These are phyloP conservation scores for Leccinum disarticulatum DNA, from an alignment of 768 basidiomycete species.

Conservation along the genomic window DNA sequence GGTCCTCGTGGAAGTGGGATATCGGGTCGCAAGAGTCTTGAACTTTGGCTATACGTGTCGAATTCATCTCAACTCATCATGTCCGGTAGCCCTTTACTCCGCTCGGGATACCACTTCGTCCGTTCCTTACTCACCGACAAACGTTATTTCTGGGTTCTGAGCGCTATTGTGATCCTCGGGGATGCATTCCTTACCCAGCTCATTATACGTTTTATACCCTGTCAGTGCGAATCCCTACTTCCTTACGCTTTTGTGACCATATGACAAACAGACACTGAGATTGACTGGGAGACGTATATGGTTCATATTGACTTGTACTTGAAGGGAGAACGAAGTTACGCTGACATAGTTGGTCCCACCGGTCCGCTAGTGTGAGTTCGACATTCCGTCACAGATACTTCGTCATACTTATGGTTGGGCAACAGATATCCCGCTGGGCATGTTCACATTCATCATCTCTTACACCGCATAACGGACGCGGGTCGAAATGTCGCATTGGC, in stretches of 20 bases:
- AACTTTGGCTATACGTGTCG: constrained; percentile 7
- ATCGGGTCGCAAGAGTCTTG: not conserved
- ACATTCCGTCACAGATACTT: not conserved
- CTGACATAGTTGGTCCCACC: constrained; percentile 80
- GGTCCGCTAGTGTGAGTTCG: constrained; percentile 83
- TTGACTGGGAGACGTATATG: constrained; percentile 98
- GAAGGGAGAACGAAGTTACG: constrained; percentile 82
- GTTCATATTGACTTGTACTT: constrained; percentile 77
- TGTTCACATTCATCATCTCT: constrained; percentile 72
- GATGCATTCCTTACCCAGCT: constrained; percentile 79
- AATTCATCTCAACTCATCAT: not conserved
- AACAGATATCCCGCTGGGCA: constrained; percentile 93
- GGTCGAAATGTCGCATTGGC: constrained; percentile 61
- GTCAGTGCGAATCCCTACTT: constrained; percentile 46
- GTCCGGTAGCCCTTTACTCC: constrained; percentile 1
- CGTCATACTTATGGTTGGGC: not conserved
- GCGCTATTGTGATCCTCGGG: constrained; percentile 61
- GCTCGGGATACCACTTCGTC: constrained; percentile 7
- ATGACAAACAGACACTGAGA: constrained; percentile 80
- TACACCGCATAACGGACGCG: constrained; percentile 62
- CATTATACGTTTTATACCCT: constrained; percentile 79
- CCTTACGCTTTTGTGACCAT: constrained; percentile 17
- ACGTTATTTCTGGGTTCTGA: constrained; percentile 66
- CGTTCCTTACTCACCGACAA: constrained; percentile 45
- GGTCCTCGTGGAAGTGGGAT: not conserved